Evolutionary conservation across 2,329 filamentous ascomycete genomes (phyloP).

Genomic region (Aspergillus texensis): DNA sequence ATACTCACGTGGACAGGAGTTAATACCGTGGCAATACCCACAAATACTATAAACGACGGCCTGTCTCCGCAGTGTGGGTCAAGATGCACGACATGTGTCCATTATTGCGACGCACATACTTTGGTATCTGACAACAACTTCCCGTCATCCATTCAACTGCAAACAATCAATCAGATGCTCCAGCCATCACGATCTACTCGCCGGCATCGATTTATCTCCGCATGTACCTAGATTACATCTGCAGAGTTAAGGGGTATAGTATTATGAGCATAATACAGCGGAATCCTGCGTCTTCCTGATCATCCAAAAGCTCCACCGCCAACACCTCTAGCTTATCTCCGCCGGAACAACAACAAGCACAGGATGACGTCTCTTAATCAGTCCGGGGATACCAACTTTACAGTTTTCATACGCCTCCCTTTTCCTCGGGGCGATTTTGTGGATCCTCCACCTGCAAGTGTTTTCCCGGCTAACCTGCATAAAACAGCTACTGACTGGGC

Average conservation of each 20-base stretch:
- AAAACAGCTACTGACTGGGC: slow-evolving; percentile 21
- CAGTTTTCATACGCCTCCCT: slow-evolving; percentile 85
- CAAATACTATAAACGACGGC: too few relatives aligned
- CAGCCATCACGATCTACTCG: not conserved
- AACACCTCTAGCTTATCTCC: not conserved
- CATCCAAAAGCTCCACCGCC: not conserved
- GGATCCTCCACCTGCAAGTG: slow-evolving; percentile 78
- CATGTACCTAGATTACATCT: too few relatives aligned
- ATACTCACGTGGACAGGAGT: not conserved
- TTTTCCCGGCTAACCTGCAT: not conserved
- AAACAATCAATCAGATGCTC: not conserved
- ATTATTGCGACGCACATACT: slow-evolving; percentile 5
- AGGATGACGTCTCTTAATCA: slow-evolving; percentile 21
- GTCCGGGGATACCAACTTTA: slow-evolving; percentile 49
- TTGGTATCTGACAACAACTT: not conserved
- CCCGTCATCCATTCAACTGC: not conserved
- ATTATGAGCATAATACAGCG: not conserved
- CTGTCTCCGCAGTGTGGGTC: not conserved
- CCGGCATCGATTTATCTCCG: not conserved
- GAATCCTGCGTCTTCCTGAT: not conserved
- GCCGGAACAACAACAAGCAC: not conserved
- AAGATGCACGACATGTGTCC: not conserved
- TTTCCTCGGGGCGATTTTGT: slow-evolving; percentile 85
- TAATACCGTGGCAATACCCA: not conserved
- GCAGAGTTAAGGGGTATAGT: not conserved